Percentiles rank a stretch among this genome's conserved stretches.
Evolutionary conservation across 805 yeast genomes (phyloP).

Genomic region (Candida dajiaensis): DNA sequence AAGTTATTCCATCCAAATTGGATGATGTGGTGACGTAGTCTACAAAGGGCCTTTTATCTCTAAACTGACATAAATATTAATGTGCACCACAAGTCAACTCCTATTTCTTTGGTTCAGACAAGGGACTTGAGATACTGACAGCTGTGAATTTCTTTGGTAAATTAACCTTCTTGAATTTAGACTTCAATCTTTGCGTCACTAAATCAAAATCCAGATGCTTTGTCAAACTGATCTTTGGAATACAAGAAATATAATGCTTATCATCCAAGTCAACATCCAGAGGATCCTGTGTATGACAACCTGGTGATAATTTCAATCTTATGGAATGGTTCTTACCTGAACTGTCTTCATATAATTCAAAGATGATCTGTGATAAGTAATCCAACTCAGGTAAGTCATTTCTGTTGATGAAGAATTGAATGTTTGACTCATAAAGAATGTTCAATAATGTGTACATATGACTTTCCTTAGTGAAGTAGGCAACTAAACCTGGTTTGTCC

Average conservation of each 20-base stretch:
- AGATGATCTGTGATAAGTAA: constrained; percentile 87
- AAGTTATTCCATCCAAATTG: too few relatives aligned
- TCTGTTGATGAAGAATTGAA: constrained; percentile 93
- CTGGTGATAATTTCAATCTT: constrained; percentile 89
- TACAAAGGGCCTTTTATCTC: too few relatives aligned
- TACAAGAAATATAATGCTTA: constrained; percentile 94
- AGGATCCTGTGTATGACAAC: constrained; percentile 97
- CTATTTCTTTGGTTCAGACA: constrained; percentile 19
- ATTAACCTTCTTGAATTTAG: constrained; percentile 79
- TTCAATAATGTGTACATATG: constrained; percentile 93
- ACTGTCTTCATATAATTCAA: constrained; percentile 86
- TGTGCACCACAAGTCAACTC: too few relatives aligned
- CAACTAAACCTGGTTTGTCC: constrained; percentile 77
- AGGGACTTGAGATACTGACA: constrained; percentile 75
- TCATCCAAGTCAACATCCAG: constrained; percentile 94
- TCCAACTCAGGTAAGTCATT: constrained; percentile 96
- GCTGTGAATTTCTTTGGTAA: constrained; percentile 91
- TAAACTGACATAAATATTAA: too few relatives aligned
- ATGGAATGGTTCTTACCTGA: constrained; percentile 81
- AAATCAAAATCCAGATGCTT: constrained; percentile 90
- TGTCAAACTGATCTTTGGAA: constrained; percentile 84
- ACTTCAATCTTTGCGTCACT: constrained; percentile 72
- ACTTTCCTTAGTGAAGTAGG: constrained; percentile 94
- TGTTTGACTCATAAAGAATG: constrained; percentile 82
- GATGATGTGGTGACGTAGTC: too few relatives aligned